Base-by-base conservation (phyloP, 176 grass and related monocot species). In the Paspalum vaginatum region DNA sequence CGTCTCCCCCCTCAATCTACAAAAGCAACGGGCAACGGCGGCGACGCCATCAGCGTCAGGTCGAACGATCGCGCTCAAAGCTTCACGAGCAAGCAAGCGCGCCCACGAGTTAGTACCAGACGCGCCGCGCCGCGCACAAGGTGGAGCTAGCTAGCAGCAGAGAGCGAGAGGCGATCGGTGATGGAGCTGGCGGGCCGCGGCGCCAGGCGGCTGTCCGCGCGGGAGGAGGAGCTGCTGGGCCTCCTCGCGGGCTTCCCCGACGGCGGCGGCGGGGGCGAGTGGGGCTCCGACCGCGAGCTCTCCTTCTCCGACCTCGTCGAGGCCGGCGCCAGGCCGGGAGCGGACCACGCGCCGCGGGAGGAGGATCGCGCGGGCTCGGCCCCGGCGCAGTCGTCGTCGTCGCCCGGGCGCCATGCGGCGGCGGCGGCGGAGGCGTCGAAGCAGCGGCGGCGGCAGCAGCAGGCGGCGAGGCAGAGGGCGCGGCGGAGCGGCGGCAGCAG, bases 301-400 rank as follows among this genome's bases (percentile, higher is more conserved):
- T 94, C 91, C 58, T 82, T 91, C 79, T 81, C 88, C 42, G 79
- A 91, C 66, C 60, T 91, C 65, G 26, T 94, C n/a, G 85, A 56
- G 38, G 68, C 18, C 49, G 20, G 62, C 18, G 62, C 37, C 48
- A 67, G 47, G 61, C 18, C 8, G 12, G 11, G 0, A 15, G 27
- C 8, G 15, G 14, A 4, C 11, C 7, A 2, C n/a, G 75, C 65
- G 14, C 41, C 82, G 32, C 2, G 48, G 57, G 72, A 43, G 2
- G 83, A 42, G 1, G 83, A 40, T 13, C 13, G 3, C 12, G 38
- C 15, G 47, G 0, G 2, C 32, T 1, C 3, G 8, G 21, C 56
- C n/a, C 8, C 22, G 24, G 24, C 24, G 25, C 5, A 2, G 25
- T 2, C 14, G 61, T 4, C 14, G 61, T 4, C 61, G 39, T 17